phyloP scores from a whole-genome alignment of 495 filamentous ascomycete species.

The Rhypophila decipiens region DNA sequence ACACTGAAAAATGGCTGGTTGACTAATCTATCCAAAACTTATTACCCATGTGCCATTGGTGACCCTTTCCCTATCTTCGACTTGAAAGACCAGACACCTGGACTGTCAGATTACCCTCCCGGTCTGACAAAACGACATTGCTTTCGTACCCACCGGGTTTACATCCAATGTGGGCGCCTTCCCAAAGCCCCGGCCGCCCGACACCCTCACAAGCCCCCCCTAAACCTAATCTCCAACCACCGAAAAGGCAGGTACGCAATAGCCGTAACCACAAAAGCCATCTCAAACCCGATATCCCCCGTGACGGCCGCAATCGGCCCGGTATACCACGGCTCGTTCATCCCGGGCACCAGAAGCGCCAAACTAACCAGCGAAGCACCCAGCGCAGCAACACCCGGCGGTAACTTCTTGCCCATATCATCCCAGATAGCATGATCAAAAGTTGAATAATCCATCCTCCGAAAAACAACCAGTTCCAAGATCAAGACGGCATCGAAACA shows the following conservation, averaged over 20 bases:
- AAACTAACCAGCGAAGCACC: slow-evolving; percentile 29
- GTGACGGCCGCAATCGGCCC: slow-evolving; percentile 44
- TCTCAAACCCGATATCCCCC: slow-evolving; percentile 50
- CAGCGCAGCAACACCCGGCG: slow-evolving; percentile 39
- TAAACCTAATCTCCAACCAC: slow-evolving; percentile 31
- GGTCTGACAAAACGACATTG: no score
- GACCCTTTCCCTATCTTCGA: no score
- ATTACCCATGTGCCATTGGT: no score
- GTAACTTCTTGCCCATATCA: slow-evolving; percentile 37
- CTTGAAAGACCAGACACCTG: no score
- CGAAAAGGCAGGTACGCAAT: slow-evolving; percentile 37
- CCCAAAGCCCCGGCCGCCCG: background rate
- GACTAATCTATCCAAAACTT: no score
- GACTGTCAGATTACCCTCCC: no score
- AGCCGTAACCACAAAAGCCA: slow-evolving; percentile 42
- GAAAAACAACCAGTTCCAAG: slow-evolving; percentile 43
- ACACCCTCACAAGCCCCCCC: slow-evolving; percentile 12
- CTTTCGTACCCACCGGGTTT: no score
- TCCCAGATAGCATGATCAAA: slow-evolving; percentile 44
- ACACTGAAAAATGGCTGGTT: no score
- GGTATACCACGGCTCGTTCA: slow-evolving; percentile 47
- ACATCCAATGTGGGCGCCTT: no score
- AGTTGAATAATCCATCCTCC: slow-evolving; percentile 26
- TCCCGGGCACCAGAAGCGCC: slow-evolving; percentile 41
- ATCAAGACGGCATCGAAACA: slow-evolving; percentile 43